Evolutionary conservation across 768 basidiomycete genomes (phyloP).

Genomic region (Xerocomellus dryophilus): DNA sequence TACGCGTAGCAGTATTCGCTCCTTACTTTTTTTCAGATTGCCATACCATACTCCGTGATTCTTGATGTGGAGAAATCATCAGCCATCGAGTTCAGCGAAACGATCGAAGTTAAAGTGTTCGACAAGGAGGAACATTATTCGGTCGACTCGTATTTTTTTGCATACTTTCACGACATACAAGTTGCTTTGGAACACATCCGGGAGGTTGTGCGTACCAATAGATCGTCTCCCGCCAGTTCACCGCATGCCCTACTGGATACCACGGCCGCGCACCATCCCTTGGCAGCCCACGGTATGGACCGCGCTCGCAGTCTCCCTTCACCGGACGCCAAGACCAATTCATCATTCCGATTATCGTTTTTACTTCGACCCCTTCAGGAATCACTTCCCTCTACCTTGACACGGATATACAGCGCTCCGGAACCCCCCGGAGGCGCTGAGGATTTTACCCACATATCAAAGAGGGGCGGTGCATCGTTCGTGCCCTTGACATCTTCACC

Average conservation of each 20-base stretch:
- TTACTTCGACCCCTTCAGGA: conserved; percentile 71
- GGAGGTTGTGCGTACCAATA: conserved; percentile 62
- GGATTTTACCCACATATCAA: conserved; percentile 71
- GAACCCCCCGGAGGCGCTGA: conserved; percentile 43
- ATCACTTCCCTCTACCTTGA: conserved; percentile 38
- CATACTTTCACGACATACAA: conserved; percentile 85
- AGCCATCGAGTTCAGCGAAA: conserved; percentile 94
- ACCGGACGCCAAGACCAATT: conserved; percentile 31
- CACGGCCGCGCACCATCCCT: conserved; percentile 42
- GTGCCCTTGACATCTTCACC: conserved; percentile 54
- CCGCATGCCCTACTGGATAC: conserved; percentile 52
- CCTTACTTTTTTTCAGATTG: conserved; percentile 55
- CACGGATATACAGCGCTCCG: conserved; percentile 31
- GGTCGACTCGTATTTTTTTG: conserved; percentile 89
- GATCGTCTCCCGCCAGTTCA: conserved; percentile 28
- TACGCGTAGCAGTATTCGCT: background rate
- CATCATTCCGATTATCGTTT: conserved; percentile 62
- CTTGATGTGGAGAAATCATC: conserved; percentile 85
- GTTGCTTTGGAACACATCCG: conserved; percentile 79
- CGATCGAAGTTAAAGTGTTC: conserved; percentile 89
- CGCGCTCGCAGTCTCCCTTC: conserved; percentile 41
- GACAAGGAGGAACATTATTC: conserved; percentile 76
- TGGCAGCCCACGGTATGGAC: conserved; percentile 32
- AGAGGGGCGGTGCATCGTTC: conserved; percentile 52
- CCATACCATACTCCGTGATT: conserved; percentile 88